Percentiles rank a stretch among this genome's conserved stretches.
Conservation (phyloP, 2,329 filamentous ascomycete species). For the Cladophialophora psammophila region DNA sequence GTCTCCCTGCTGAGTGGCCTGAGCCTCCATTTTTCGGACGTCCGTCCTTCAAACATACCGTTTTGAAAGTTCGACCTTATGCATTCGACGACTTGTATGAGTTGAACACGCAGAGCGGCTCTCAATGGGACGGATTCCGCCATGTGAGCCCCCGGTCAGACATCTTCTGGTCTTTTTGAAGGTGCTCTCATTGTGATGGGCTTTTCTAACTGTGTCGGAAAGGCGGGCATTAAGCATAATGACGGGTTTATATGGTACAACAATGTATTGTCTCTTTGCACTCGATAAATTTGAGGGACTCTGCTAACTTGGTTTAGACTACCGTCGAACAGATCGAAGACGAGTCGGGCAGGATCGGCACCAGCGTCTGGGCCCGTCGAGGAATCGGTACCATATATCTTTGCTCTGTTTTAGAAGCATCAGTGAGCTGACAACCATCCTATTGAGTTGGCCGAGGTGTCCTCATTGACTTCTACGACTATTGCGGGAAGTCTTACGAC, state of each 20-base stretch:
- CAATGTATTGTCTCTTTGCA: background rate
- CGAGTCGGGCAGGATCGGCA: background rate
- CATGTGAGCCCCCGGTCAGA: constrained; percentile 47
- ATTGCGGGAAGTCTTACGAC: constrained; percentile 58
- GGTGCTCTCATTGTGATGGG: background rate
- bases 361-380: constrained; percentile 7
- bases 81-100: constrained; percentile 53
- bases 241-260: constrained; percentile 21
- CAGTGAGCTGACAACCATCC: background rate
- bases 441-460: constrained; percentile 46
- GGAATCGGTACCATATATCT: constrained; percentile 19
- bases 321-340: background rate
- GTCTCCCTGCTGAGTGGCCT: constrained; percentile 56
- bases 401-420: background rate
- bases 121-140: constrained; percentile 58
- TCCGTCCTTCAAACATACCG: constrained; percentile 61
- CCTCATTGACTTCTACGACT: constrained; percentile 52
- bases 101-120: constrained; percentile 57
- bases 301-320: background rate
- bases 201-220: background rate
- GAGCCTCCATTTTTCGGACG: constrained; percentile 60
- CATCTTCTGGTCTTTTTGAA: background rate
- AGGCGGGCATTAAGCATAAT: constrained; percentile 4
- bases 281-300: background rate
- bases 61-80: constrained; percentile 51